phyloP scores from a whole-genome alignment of 164 flowering plant species.

The Liriodendron chinense region DNA sequence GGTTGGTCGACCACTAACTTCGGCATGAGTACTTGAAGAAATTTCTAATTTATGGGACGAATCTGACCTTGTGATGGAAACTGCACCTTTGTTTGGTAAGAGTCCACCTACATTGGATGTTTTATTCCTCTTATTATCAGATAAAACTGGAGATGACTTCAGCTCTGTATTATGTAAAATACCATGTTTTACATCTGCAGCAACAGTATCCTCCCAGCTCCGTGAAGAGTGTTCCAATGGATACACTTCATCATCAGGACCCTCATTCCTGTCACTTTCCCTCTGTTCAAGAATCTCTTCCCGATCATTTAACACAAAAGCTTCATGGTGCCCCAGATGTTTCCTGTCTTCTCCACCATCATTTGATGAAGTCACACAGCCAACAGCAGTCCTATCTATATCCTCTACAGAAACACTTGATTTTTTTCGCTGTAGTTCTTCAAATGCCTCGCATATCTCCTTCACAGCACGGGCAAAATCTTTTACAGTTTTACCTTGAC shows the following conservation, averaged over 20 bases:
- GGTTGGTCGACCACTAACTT: conserved; percentile 7
- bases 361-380: conserved; percentile 23
- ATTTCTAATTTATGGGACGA: conserved; percentile 19
- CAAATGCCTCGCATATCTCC: conserved; percentile 82
- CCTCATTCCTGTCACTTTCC: conserved; percentile 21
- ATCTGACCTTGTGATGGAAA: conserved; percentile 14
- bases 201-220: conserved; percentile 21
- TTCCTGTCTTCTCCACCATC: conserved; percentile 25
- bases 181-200: conserved; percentile 33
- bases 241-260: conserved; percentile 26
- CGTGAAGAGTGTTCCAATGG: conserved; percentile 35
- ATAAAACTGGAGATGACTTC: conserved; percentile 18
- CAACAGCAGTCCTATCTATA: conserved; percentile 25
- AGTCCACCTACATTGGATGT: conserved; percentile 20
- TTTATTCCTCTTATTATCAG: conserved; percentile 21
- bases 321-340: neutral
- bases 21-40: conserved; percentile 18
- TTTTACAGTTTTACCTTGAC: conserved; percentile 70
- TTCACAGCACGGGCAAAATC: conserved; percentile 77
- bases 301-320: conserved; percentile 26
- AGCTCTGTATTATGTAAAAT: conserved; percentile 10
- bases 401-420: conserved; percentile 31
- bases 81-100: conserved; percentile 23
- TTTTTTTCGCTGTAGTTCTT: conserved; percentile 47
- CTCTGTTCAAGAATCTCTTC: conserved; percentile 15